A percentile compares a stretch with the other conserved stretches of the same genome.
Evolutionary conservation across 2,329 filamentous ascomycete genomes (phyloP).

Genomic region (Aspergillus jensenii): DNA sequence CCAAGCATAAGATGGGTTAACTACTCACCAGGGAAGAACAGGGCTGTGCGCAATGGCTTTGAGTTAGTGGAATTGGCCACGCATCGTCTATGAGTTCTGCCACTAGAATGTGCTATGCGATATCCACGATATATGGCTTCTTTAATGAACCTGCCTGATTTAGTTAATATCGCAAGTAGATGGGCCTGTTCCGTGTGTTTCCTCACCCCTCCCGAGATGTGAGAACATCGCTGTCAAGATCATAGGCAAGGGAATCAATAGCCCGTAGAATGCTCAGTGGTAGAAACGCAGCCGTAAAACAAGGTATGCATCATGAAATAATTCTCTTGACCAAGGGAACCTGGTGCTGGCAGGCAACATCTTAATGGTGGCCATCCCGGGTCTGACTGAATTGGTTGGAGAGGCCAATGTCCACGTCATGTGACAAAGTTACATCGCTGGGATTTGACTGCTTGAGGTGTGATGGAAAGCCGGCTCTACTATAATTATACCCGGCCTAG

Average conservation of each 20-base stretch:
- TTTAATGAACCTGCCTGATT: conserved; percentile 4
- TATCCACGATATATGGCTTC: conserved; percentile 1
- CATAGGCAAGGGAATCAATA: conserved; percentile 10
- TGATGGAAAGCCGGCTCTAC: too few relatives aligned
- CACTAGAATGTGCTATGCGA: background rate
- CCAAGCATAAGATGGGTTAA: background rate
- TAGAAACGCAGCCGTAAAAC: conserved; percentile 14
- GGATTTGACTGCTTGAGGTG: background rate
- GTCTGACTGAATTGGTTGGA: background rate
- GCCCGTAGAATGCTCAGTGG: conserved; percentile 13
- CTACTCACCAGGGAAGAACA: conserved; percentile 48
- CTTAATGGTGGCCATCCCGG: background rate
- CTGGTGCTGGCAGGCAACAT: background rate
- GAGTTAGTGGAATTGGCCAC: conserved; percentile 1
- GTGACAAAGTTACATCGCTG: background rate
- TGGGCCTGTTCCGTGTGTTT: background rate
- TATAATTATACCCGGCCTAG: too few relatives aligned
- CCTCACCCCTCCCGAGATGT: background rate
- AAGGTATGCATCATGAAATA: conserved; percentile 21
- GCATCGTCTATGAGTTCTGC: conserved; percentile 2
- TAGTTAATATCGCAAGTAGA: background rate
- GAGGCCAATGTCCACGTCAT: background rate
- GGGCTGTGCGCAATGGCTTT: conserved; percentile 40
- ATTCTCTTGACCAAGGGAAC: background rate
- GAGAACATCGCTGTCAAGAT: conserved; percentile 22